phyloP scores from a whole-genome alignment of 2,329 filamentous ascomycete genomes.

The Calycina herbarum region DNA sequence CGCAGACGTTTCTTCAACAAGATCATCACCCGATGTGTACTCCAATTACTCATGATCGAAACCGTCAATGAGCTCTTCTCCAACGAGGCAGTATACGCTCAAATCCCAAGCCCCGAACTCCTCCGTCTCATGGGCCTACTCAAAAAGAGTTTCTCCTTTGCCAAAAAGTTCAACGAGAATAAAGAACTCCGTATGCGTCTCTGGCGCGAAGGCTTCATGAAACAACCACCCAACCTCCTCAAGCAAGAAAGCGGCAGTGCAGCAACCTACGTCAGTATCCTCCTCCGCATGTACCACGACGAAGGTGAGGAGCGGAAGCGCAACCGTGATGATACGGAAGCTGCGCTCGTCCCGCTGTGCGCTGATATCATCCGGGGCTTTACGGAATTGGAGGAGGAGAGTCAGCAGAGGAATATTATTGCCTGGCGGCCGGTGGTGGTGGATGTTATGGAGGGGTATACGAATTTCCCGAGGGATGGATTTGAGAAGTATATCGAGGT shows the following conservation, averaged over 20 bases:
- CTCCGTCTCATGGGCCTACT: slow-evolving; percentile 89
- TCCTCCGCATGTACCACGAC: slow-evolving; percentile 97
- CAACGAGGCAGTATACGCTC: slow-evolving; percentile 89
- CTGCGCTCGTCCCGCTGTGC: slow-evolving; percentile 89
- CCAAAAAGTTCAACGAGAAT: slow-evolving; percentile 95
- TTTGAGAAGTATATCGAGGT: slow-evolving; percentile 77
- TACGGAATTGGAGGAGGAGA: slow-evolving; percentile 86
- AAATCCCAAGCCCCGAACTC: slow-evolving; percentile 88
- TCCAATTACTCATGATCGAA: slow-evolving; percentile 98
- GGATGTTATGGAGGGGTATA: slow-evolving; percentile 91
- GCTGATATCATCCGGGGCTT: slow-evolving; percentile 90
- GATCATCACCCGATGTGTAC: slow-evolving; percentile 97
- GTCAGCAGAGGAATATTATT: slow-evolving; percentile 92
- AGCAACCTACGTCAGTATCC: slow-evolving; percentile 90
- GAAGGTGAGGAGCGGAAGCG: slow-evolving; percentile 77
- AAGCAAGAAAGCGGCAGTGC: slow-evolving; percentile 95
- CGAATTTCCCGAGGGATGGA: slow-evolving; percentile 74
- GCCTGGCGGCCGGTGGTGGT: slow-evolving; percentile 98
- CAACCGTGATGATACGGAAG: slow-evolving; percentile 80
- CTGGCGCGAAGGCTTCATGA: slow-evolving; percentile 99
- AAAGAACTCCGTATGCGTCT: slow-evolving; percentile 92
- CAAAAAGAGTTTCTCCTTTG: slow-evolving; percentile 96
- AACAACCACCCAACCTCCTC: slow-evolving; percentile 93
- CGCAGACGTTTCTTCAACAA: slow-evolving; percentile 96
- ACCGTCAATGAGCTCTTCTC: slow-evolving; percentile 98